Evolutionary conservation across 495 filamentous ascomycete species (phyloP).

Genomic region (Podospora comata): DNA sequence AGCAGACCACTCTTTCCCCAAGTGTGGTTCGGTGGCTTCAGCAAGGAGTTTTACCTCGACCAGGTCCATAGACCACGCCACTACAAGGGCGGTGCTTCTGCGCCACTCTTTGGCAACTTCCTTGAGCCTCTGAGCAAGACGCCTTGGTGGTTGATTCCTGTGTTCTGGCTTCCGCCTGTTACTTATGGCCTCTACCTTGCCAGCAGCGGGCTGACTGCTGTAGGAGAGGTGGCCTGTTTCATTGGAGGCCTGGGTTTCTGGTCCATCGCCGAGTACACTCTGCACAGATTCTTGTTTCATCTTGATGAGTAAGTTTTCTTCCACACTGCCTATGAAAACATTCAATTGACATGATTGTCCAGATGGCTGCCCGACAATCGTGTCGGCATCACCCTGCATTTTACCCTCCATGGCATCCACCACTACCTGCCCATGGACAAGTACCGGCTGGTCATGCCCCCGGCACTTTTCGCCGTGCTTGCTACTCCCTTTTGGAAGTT

Average conservation of each 20-base stretch:
- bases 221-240: constrained; percentile 55
- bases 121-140: constrained; percentile 93
- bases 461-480: constrained; percentile 78
- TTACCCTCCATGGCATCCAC: constrained; percentile 94
- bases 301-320: constrained; percentile 68
- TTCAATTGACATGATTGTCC: constrained; percentile 16
- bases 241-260: constrained; percentile 67
- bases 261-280: constrained; percentile 84
- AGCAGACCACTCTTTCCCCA: constrained; percentile 81
- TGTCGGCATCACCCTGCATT: constrained; percentile 83
- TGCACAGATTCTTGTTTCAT: constrained; percentile 95
- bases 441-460: constrained; percentile 95
- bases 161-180: constrained; percentile 81
- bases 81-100: constrained; percentile 88
- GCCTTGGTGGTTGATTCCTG: constrained; percentile 85
- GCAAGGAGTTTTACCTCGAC: constrained; percentile 89
- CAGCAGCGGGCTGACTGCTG: constrained; percentile 48
- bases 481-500: constrained; percentile 92
- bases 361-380: constrained; percentile 91
- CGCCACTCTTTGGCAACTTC: constrained; percentile 96
- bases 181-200: constrained; percentile 70
- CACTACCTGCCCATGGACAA: constrained; percentile 99
- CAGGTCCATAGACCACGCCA: constrained; percentile 94
- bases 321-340: neutral
- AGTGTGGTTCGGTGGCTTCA: constrained; percentile 84